Base-by-base conservation (phyloP, 192 early-diverging fungal species). In the Entrophospora sp. region DNA sequence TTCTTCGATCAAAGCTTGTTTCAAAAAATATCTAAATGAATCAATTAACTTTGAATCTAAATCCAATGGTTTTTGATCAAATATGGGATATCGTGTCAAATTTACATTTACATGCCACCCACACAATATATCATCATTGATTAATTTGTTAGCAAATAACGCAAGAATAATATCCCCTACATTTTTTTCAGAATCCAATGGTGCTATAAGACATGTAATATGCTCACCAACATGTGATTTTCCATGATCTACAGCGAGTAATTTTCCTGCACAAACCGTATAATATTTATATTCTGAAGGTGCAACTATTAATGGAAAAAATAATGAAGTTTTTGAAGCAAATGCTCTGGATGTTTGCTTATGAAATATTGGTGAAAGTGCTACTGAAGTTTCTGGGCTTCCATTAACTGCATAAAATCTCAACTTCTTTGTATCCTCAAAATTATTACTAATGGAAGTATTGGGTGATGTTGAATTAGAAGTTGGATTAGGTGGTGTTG, bases 171-270 rank as follows among this genome's bases (percentile, higher is more conserved):
- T 18, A 32, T 64, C 43, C 3, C 61, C 61, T 25, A 64, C 18
- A 25, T 45, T 49, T 36, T 64, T 45, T 13, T 5, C 8, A n/a
- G 61, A 2, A 10, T 16, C 14, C 18, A 28, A 32, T 16, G 61
- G 61, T 25, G 44, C 46, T 5, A 64, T 64, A 6, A 64, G 44
- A n/a, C 61, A 64, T 8, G 61, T 64, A 18, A 64, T 45, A 49
- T 49, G 45, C 22, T 64, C 61, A 18, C 44, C 61, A 18, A 64
- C 61, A 35, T 64, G 46, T 3, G 61, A 45, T n/a, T 45, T 36
- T 18, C 43, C 61, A 8, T 64, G 22, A 38, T 64, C 45, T 13
- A 64, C 34, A 6, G 61, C 38, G 10, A 64, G 27, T 8, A 64
- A 49, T 25, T 49, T 64, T 13, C 61, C 28, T 2, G 61, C 61